phyloP scores from a whole-genome alignment of 768 basidiomycete genomes.

The Lenzites betulinus region DNA sequence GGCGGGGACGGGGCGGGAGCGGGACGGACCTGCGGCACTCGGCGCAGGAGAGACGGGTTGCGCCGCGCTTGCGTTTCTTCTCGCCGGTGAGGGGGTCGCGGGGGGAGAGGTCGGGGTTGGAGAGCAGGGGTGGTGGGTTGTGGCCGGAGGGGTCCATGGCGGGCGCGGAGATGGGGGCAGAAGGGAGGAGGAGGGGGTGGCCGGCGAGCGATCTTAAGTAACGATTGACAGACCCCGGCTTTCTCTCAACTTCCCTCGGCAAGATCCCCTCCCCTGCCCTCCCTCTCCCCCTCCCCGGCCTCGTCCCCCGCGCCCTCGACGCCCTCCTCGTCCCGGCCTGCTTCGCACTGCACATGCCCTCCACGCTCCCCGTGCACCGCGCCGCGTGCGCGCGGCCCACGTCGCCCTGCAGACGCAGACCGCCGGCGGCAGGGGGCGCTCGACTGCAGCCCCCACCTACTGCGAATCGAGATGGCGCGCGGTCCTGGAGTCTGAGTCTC shows the following conservation, averaged over 20 bases:
- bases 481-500: too few species aligned
- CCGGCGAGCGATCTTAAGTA: background rate
- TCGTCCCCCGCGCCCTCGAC: background rate
- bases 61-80: constrained; percentile 59
- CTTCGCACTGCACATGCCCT: too few species aligned
- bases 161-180: constrained; percentile 9
- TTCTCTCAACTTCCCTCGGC: constrained; percentile 10
- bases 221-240: background rate
- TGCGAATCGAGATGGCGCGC: too few species aligned
- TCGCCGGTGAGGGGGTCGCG: constrained; percentile 19
- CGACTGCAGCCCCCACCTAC: too few species aligned
- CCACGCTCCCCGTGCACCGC: too few species aligned
- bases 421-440: too few species aligned
- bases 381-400: too few species aligned
- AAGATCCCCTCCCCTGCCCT: constrained; percentile 3
- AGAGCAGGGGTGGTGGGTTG: constrained; percentile 14
- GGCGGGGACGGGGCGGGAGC: background rate
- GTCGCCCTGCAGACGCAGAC: too few species aligned
- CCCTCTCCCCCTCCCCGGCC: background rate
- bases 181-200: background rate
- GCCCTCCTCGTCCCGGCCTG: background rate
- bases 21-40: constrained; percentile 68
- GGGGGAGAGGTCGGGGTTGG: constrained; percentile 15
- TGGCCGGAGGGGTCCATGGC: constrained; percentile 17
- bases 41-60: constrained; percentile 76